These are phyloP conservation scores for Gigaspora rosea DNA, from an alignment of 192 early-diverging fungal genomes.

Conservation along the genomic window DNA sequence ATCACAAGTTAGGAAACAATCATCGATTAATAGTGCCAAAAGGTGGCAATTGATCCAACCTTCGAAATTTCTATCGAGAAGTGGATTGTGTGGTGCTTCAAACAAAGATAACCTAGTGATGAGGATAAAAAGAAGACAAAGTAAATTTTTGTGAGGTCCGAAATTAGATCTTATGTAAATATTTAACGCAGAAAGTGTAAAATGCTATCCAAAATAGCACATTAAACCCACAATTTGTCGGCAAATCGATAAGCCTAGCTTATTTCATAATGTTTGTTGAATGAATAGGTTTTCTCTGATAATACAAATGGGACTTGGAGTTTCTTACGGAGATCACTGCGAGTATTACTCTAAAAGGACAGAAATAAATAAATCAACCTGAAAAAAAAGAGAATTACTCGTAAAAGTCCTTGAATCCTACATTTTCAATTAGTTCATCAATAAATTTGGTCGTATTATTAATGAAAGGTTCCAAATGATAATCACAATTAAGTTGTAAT, in stretches of 20 bases:
- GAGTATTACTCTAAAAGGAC: slow-evolving; percentile 13
- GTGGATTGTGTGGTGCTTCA: slow-evolving; percentile 7
- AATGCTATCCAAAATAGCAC: not conserved
- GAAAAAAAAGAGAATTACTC: not conserved
- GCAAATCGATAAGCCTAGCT: slow-evolving; percentile 9
- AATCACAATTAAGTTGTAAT: slow-evolving; percentile 9
- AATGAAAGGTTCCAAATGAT: not conserved
- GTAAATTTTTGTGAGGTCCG: no score
- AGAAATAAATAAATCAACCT: not conserved
- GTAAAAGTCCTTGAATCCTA: not conserved
- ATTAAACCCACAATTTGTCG: slow-evolving; percentile 19
- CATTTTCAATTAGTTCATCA: slow-evolving; percentile 23
- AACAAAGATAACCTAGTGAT: not conserved
- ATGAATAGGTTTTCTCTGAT: slow-evolving; percentile 11
- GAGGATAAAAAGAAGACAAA: not conserved
- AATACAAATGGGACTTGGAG: not conserved
- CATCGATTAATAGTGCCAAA: not conserved
- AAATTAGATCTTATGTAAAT: no score
- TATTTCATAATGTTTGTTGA: slow-evolving; percentile 11
- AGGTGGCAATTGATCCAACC: slow-evolving; percentile 5
- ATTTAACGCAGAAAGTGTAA: not conserved
- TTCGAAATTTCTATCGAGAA: slow-evolving; percentile 7
- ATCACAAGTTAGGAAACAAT: slow-evolving; percentile 3
- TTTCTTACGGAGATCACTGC: not conserved
- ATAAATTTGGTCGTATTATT: slow-evolving; percentile 15